Evolutionary conservation across 345 rosid species (phyloP).

Genomic region (Conringia planisiliqua): DNA sequence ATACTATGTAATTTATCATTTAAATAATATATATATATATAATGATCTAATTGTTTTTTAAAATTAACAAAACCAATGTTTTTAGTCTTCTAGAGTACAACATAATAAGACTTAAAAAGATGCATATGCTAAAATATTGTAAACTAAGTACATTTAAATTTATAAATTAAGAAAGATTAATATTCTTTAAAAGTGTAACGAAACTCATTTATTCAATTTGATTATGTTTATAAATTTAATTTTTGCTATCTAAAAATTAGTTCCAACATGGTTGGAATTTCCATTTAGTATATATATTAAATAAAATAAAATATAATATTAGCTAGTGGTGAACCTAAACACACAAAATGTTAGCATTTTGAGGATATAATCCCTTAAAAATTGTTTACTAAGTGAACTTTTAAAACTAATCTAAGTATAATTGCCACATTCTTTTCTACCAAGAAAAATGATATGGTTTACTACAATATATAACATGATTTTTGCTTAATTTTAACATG

Average conservation of each 20-base stretch:
- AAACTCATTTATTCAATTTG: too few species aligned
- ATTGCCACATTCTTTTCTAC: too few species aligned
- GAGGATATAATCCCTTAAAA: too few species aligned
- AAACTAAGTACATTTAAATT: background rate
- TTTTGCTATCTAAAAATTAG: background rate
- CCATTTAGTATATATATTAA: background rate
- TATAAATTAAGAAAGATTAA: background rate
- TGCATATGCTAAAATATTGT: background rate
- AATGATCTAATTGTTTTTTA: background rate
- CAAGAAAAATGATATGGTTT: too few species aligned
- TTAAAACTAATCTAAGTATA: too few species aligned
- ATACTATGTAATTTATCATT: background rate
- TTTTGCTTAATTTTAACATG: too few species aligned
- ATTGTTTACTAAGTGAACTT: too few species aligned
- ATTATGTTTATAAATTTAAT: background rate
- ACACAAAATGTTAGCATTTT: background rate
- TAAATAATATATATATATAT: background rate
- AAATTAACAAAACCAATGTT: background rate
- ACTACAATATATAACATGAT: too few species aligned
- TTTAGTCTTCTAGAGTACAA: background rate
- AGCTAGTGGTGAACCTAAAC: background rate
- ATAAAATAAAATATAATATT: background rate
- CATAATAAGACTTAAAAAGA: background rate
- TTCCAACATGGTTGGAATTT: constrained; percentile 9
- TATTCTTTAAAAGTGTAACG: background rate